Base-by-base conservation (phyloP, 768 basidiomycete species). In the Russula abietina region DNA sequence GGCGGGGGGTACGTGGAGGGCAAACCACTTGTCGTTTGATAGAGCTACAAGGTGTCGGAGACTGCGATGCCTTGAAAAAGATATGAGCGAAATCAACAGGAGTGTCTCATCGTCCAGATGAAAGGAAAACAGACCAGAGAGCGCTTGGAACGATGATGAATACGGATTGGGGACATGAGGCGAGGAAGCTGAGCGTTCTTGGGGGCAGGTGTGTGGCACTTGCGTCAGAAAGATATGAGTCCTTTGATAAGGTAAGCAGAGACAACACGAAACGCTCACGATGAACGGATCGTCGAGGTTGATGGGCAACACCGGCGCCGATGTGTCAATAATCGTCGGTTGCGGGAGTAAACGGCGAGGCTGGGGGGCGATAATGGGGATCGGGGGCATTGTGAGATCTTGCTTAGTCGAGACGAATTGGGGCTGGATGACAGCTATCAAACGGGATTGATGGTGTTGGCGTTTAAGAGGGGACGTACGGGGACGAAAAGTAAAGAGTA, bases 1-100 rank as follows among this genome's bases (percentile, higher is more conserved):
- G 67, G 16, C 67, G 67, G 16, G 65, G 65, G 39, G 67, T 59
- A 45, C 67, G 67, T 38, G 65, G 67, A n/a, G 65, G 9, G 24
- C 39, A 58, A 28, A 58, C 54, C 28, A 58, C 36, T 61, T 58
- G 58, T 58, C 58, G 52, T 39, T 68, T 68, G 59, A 66, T 63
- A 41, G 67, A 66, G 45, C 46, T 66, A 50, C 67, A 68, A 39
- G 67, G 67, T 7, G 67, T 68, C 24, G 67, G 67, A 46, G 67
- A 68, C 46, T 63, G 61, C 41, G 65, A 55, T n/a, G 59, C 60
- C 67, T 68, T 28, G 16, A 28, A 57, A 45, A 39, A 16, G 41
- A 43, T 46, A 30, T 33, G 19, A 7, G 24, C 3, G 2, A 14
- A 16, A 48, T 57, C 14, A 52, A 41, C 14, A 12, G 16, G 22